Conservation (phyloP, 495 filamentous ascomycete genomes). For the Hypoxylon fuscum region DNA sequence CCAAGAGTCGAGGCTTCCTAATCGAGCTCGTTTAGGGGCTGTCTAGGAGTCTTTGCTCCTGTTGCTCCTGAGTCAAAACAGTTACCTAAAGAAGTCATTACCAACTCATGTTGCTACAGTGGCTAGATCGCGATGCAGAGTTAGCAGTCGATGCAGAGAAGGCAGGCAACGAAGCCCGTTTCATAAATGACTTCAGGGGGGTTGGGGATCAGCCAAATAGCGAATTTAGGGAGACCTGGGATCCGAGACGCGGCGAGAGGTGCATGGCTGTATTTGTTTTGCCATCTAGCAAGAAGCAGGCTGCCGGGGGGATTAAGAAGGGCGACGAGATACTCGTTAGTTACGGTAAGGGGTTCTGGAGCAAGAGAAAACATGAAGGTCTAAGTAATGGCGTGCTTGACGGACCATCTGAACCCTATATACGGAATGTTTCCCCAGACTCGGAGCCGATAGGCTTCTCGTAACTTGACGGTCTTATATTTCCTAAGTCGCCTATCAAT, state of each 20-base stretch:
- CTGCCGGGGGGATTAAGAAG: conserved; percentile 58
- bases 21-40: too few species aligned
- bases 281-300: conserved; percentile 61
- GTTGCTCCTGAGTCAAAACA: too few species aligned
- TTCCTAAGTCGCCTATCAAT: too few species aligned
- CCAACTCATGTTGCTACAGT: too few species aligned
- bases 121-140: conserved; percentile 63
- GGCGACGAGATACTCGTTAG: conserved; percentile 71
- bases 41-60: too few species aligned
- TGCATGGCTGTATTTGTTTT: conserved; percentile 71
- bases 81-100: too few species aligned
- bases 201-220: conserved; percentile 64
- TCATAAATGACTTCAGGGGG: conserved; percentile 79
- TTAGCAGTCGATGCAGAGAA: conserved; percentile 70
- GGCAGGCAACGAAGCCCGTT: conserved; percentile 74
- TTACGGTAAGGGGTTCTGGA: conserved; percentile 75
- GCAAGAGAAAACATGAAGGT: conserved; percentile 43
- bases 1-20: too few species aligned
- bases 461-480: too few species aligned
- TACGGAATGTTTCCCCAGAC: too few species aligned
- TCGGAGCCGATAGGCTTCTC: too few species aligned
- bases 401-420: too few species aligned
- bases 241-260: conserved; percentile 54
- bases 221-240: conserved; percentile 68
- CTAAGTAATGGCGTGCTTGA: conserved; percentile 52